Evolutionary conservation across 1,284 basidiomycete genomes (phyloP).

Genomic region (Trichosporon asahii): DNA sequence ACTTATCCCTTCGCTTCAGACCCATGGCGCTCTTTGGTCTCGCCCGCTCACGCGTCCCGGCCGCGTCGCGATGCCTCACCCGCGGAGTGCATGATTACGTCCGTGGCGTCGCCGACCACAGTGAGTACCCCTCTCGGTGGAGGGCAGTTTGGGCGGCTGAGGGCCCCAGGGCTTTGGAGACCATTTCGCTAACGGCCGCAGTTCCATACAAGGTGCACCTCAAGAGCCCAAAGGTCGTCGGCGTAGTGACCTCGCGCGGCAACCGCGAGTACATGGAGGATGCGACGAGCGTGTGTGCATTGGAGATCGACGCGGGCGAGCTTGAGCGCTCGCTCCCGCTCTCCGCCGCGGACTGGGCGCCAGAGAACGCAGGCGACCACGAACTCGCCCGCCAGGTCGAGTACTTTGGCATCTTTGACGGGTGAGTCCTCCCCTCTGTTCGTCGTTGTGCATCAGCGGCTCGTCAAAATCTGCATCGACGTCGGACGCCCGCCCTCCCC

Average conservation of each 20-base stretch:
- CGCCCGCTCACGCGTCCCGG: neutral
- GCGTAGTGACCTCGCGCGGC: conserved; percentile 70
- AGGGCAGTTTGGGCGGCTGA: neutral
- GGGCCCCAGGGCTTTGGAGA: neutral
- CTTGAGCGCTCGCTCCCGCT: conserved; percentile 64
- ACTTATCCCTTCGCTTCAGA: no score
- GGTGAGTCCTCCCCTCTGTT: conserved; percentile 56
- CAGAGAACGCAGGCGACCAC: conserved; percentile 50
- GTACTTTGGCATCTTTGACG: conserved; percentile 84
- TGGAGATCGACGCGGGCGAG: conserved; percentile 70
- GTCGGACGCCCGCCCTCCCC: neutral
- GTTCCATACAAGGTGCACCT: conserved; percentile 47
- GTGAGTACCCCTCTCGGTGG: conserved; percentile 6
- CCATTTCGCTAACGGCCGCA: conserved; percentile 16
- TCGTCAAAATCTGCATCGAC: neutral
- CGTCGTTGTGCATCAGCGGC: no score
- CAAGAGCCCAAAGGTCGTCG: conserved; percentile 58
- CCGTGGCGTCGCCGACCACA: conserved; percentile 32
- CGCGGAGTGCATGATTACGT: conserved; percentile 36
- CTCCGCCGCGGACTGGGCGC: conserved; percentile 66
- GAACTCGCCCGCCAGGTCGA: conserved; percentile 71
- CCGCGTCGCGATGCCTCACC: conserved; percentile 5
- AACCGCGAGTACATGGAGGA: conserved; percentile 78
- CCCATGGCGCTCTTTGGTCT: neutral
- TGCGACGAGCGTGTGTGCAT: conserved; percentile 68